Conservation (phyloP, 768 basidiomycete species). For the Butyriboletus loyo region DNA sequence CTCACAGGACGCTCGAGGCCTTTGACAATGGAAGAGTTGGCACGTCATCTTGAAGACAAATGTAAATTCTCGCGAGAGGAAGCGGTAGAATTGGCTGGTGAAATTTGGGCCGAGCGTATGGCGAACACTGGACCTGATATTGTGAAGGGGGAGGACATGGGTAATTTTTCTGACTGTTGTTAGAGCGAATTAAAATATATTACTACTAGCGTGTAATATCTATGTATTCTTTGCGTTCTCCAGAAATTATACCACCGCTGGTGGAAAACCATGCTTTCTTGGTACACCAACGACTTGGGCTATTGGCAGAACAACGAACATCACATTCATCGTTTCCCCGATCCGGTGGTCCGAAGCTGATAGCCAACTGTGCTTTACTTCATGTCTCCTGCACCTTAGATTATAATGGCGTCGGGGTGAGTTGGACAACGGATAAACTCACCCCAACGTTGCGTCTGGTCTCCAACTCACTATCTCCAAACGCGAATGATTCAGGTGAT, state of each 20-base stretch:
- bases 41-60: slow-evolving; percentile 9
- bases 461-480: background rate
- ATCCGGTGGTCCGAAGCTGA: background rate
- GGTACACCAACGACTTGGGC: background rate
- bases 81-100: slow-evolving; percentile 14
- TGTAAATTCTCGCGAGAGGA: slow-evolving; percentile 14
- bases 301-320: background rate
- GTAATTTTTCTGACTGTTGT: background rate
- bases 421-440: too few species aligned
- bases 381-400: background rate
- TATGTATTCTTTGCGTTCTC: background rate
- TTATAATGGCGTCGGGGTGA: background rate
- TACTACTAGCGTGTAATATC: background rate
- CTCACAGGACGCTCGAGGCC: background rate
- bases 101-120: slow-evolving; percentile 17
- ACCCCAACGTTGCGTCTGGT: too few species aligned
- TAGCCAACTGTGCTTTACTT: background rate
- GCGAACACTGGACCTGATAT: background rate
- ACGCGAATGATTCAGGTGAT: background rate
- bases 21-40: slow-evolving; percentile 16
- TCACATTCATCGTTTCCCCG: background rate
- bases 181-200: background rate
- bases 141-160: slow-evolving; percentile 5
- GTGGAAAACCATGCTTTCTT: background rate
- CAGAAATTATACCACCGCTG: background rate